phyloP scores from a whole-genome alignment of 495 filamentous ascomycete genomes.

The Annulohypoxylon nitens region DNA sequence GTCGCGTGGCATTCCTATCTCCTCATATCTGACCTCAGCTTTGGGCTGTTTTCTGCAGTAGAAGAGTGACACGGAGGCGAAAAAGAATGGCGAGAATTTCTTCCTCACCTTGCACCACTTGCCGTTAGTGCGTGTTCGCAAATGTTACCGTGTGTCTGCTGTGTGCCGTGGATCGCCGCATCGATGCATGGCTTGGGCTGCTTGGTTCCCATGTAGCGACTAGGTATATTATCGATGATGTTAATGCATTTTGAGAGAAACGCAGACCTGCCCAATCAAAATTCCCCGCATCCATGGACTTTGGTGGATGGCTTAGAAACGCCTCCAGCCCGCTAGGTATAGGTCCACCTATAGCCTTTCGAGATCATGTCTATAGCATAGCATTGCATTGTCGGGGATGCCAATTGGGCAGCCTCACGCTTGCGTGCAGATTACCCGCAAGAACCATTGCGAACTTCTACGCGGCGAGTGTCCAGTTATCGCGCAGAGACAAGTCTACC shows the following conservation, averaged over 20 bases:
- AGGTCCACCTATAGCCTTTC: slow-evolving; percentile 25
- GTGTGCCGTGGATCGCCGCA: slow-evolving; percentile 19
- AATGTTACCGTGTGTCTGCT: not conserved
- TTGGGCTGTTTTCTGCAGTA: slow-evolving; percentile 2
- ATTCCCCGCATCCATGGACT: slow-evolving; percentile 10
- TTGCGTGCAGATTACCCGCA: slow-evolving; percentile 46
- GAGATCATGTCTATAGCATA: slow-evolving; percentile 28
- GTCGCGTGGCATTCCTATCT: slow-evolving; percentile 33
- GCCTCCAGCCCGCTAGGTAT: not conserved
- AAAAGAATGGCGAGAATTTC: slow-evolving; percentile 14
- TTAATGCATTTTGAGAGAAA: slow-evolving; percentile 27
- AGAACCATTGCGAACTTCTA: slow-evolving; percentile 28
- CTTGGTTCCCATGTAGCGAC: not conserved
- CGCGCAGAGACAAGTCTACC: slow-evolving; percentile 33
- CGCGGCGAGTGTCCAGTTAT: slow-evolving; percentile 32
- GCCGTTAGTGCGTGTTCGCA: slow-evolving; percentile 19
- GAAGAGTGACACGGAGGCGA: slow-evolving; percentile 21
- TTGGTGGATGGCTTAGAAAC: slow-evolving; percentile 7
- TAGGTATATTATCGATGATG: slow-evolving; percentile 17
- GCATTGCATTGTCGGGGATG: slow-evolving; percentile 9
- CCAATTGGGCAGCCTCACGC: slow-evolving; percentile 40
- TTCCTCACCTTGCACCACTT: slow-evolving; percentile 40
- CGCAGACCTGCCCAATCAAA: slow-evolving; percentile 3
- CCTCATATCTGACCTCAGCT: slow-evolving; percentile 45
- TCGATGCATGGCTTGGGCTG: slow-evolving; percentile 20